These are phyloP conservation scores for Candida boleticola DNA, from an alignment of 805 yeast species.

Conservation along the genomic window DNA sequence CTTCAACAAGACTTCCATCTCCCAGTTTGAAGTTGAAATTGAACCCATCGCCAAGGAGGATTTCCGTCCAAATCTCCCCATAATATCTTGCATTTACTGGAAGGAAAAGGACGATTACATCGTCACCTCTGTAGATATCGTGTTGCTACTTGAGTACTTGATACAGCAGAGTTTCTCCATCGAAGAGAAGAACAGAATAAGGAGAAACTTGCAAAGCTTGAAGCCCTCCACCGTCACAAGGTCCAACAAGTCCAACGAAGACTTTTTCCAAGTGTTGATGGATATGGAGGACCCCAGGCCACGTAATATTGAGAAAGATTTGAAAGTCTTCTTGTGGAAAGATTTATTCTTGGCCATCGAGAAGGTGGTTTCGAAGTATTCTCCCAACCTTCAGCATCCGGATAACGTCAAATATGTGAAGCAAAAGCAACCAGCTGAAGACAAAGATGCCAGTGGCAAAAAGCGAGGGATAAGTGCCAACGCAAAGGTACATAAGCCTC, in stretches of 20 bases:
- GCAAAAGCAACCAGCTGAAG: no score
- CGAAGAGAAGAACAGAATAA: conserved; percentile 67
- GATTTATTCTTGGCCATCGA: conserved; percentile 50
- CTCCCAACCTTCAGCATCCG: conserved; percentile 14
- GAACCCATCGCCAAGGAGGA: conserved; percentile 30
- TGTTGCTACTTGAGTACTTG: conserved; percentile 53
- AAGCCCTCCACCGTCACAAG: conserved; percentile 61
- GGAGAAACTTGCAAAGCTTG: conserved; percentile 63
- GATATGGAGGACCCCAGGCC: conserved; percentile 62
- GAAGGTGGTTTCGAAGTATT: conserved; percentile 59
- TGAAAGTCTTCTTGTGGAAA: conserved; percentile 64
- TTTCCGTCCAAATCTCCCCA: conserved; percentile 41
- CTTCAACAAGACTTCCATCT: conserved; percentile 33
- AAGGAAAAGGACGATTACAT: conserved; percentile 43
- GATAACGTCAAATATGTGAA: conserved; percentile 7
- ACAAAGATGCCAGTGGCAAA: no score
- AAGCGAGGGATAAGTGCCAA: no score
- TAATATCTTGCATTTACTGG: conserved; percentile 62
- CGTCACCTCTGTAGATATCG: conserved; percentile 66
- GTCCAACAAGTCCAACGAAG: conserved; percentile 28
- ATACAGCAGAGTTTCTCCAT: conserved; percentile 55
- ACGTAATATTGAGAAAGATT: conserved; percentile 66
- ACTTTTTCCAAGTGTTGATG: conserved; percentile 49
- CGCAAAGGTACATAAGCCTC: no score
- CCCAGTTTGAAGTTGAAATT: conserved; percentile 34